Evolutionary conservation across 495 filamentous ascomycete species (phyloP).

Genomic region (Astrothelium subdiscretum): DNA sequence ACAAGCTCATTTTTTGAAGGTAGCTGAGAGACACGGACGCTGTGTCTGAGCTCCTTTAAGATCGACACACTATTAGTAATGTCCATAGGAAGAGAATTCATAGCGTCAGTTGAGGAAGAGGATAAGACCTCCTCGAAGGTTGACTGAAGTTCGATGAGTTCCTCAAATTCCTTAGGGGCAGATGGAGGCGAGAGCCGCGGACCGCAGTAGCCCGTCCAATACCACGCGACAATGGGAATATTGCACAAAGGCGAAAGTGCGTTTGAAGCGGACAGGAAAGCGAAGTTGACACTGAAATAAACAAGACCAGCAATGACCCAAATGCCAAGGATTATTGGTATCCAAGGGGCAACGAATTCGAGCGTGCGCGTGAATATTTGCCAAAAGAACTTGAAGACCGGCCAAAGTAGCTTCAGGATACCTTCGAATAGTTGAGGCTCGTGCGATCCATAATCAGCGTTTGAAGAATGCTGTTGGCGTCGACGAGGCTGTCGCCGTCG

Average conservation of each 20-base stretch:
- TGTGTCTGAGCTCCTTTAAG: constrained; percentile 59
- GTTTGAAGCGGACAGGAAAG: constrained; percentile 33
- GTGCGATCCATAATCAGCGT: background rate
- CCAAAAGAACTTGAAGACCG: constrained; percentile 32
- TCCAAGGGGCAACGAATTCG: constrained; percentile 38
- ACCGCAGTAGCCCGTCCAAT: constrained; percentile 47
- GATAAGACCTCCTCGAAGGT: constrained; percentile 56
- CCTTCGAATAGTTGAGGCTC: constrained; percentile 14
- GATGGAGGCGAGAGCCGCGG: background rate
- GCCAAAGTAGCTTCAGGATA: constrained; percentile 17
- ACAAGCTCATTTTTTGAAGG: constrained; percentile 47
- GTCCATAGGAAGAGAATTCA: constrained; percentile 44
- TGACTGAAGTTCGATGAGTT: constrained; percentile 53
- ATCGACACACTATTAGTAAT: constrained; percentile 62
- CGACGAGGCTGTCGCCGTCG: background rate
- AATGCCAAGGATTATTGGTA: constrained; percentile 42
- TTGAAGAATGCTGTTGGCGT: background rate
- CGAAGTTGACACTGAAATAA: constrained; percentile 38
- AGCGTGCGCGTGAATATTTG: constrained; percentile 40
- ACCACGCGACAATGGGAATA: constrained; percentile 45
- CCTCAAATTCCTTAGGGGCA: constrained; percentile 42
- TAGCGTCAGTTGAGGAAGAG: constrained; percentile 41
- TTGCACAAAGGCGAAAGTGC: constrained; percentile 51
- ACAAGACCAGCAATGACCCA: constrained; percentile 40
- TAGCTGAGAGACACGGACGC: constrained; percentile 43